phyloP scores from a whole-genome alignment of 371 early-diverging fungal genomes.

The Blyttiomyces sp. region DNA sequence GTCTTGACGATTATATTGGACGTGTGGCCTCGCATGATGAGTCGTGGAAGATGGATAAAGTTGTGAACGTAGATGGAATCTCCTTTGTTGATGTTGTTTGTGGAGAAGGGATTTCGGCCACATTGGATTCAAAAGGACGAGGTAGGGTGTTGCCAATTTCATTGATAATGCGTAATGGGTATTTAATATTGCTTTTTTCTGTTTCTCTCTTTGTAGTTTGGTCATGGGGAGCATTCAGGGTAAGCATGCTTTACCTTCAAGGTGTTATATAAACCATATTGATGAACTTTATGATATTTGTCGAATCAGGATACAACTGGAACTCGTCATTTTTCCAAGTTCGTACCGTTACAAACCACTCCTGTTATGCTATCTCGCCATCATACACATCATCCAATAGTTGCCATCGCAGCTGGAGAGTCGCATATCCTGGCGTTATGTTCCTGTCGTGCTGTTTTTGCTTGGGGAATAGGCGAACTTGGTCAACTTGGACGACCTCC shows the following conservation, averaged over 20 bases:
- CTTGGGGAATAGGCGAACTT: conserved; percentile 15
- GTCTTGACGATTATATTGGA: conserved; percentile 10
- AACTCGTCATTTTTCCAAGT: not conserved
- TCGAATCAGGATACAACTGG: not conserved
- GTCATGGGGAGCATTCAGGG: conserved; percentile 22
- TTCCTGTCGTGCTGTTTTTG: not conserved
- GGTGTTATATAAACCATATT: too few species aligned
- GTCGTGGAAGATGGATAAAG: not conserved
- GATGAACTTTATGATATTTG: too few species aligned
- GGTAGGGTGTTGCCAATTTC: conserved; percentile 3
- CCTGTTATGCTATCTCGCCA: too few species aligned
- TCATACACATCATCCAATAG: not conserved
- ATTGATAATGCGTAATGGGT: too few species aligned
- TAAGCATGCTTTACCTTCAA: too few species aligned
- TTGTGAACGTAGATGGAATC: not conserved
- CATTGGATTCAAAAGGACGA: conserved; percentile 2
- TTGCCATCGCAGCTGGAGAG: conserved; percentile 10
- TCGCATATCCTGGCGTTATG: conserved; percentile 12
- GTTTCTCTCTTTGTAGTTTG: not conserved
- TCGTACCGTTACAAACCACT: too few species aligned
- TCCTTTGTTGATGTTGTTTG: conserved; percentile 2
- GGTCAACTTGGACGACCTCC: conserved; percentile 19
- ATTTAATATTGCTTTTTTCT: not conserved
- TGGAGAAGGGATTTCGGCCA: conserved; percentile 9
- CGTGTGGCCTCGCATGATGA: not conserved